Conservation (phyloP, 2,329 filamentous ascomycete species). For the Escovopsis sp. region DNA sequence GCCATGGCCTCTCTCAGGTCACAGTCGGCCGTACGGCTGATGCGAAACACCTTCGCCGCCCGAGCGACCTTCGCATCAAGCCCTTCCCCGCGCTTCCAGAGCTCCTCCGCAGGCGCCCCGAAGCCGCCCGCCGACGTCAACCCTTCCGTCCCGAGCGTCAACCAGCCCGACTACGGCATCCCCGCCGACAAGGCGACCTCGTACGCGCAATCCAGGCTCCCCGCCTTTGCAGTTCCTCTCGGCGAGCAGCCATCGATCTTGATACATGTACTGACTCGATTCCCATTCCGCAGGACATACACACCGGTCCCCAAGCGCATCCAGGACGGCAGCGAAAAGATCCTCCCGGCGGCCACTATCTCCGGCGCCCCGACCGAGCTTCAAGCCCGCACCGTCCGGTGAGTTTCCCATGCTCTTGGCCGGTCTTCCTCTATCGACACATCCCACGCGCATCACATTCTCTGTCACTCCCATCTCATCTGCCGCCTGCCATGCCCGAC, state of each 20-base stretch:
- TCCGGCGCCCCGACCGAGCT: conserved; percentile 90
- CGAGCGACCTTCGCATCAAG: conserved; percentile 24
- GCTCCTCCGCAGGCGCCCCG: conserved; percentile 33
- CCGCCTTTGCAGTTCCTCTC: no score
- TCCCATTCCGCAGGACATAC: conserved; percentile 46
- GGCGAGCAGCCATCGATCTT: neutral
- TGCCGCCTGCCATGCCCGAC: no score
- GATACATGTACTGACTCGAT: neutral
- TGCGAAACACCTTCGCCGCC: conserved; percentile 29
- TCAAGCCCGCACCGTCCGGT: conserved; percentile 89
- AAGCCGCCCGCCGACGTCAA: conserved; percentile 24
- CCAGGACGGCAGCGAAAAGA: conserved; percentile 78
- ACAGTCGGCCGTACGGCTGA: conserved; percentile 34
- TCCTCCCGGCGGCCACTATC: conserved; percentile 67
- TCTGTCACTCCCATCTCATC: neutral
- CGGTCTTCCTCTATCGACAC: no score
- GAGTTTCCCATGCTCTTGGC: conserved; percentile 26
- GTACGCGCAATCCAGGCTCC: conserved; percentile 30
- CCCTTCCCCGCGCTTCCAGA: conserved; percentile 41
- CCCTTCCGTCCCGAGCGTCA: conserved; percentile 27
- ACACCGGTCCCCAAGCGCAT: conserved; percentile 81
- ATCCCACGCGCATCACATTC: neutral
- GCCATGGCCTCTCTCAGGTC: conserved; percentile 53
- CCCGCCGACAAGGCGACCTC: conserved; percentile 80
- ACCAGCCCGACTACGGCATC: conserved; percentile 69